Percentiles rank a stretch among this genome's conserved stretches.
These are phyloP conservation scores for Juncus inflexus DNA, from an alignment of 176 grass and related monocot species.

Conservation along the genomic window DNA sequence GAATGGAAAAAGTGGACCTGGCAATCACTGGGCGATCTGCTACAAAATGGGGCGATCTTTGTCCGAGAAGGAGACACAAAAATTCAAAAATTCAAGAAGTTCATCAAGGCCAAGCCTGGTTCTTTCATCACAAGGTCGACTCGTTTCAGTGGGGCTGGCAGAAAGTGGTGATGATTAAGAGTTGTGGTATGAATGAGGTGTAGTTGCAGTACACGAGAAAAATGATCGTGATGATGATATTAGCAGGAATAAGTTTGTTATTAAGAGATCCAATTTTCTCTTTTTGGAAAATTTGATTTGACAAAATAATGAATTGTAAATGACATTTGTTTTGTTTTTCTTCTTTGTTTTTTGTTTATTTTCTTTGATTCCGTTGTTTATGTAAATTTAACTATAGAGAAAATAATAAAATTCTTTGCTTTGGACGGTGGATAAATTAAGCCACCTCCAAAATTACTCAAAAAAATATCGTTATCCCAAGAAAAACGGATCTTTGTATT, in stretches of 20 bases:
- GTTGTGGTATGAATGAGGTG: not conserved
- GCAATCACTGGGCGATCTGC: slow-evolving; percentile 50
- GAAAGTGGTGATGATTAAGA: slow-evolving; percentile 35
- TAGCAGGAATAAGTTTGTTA: not conserved
- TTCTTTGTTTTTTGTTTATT: too few relatives aligned
- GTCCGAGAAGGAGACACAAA: slow-evolving; percentile 22
- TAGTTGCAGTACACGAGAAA: not conserved
- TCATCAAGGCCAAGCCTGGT: slow-evolving; percentile 71
- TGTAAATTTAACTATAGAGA: too few relatives aligned
- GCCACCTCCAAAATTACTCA: too few relatives aligned
- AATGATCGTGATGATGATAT: not conserved
- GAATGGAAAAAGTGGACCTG: slow-evolving; percentile 74
- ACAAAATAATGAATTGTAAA: not conserved
- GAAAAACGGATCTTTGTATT: too few relatives aligned
- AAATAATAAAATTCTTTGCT: too few relatives aligned
- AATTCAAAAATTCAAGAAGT: too few relatives aligned
- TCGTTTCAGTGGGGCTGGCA: slow-evolving; percentile 44
- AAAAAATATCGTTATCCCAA: not conserved
- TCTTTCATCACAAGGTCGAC: slow-evolving; percentile 52
- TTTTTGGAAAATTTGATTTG: not conserved
- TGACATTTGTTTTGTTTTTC: not conserved
- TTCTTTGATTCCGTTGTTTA: too few relatives aligned
- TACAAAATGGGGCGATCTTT: slow-evolving; percentile 58
- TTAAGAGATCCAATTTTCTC: slow-evolving; percentile 2
- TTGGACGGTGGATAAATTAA: too few relatives aligned